These are phyloP conservation scores for Aspergillus pseudoterreus DNA, from an alignment of 2,329 filamentous ascomycete species.

Conservation along the genomic window DNA sequence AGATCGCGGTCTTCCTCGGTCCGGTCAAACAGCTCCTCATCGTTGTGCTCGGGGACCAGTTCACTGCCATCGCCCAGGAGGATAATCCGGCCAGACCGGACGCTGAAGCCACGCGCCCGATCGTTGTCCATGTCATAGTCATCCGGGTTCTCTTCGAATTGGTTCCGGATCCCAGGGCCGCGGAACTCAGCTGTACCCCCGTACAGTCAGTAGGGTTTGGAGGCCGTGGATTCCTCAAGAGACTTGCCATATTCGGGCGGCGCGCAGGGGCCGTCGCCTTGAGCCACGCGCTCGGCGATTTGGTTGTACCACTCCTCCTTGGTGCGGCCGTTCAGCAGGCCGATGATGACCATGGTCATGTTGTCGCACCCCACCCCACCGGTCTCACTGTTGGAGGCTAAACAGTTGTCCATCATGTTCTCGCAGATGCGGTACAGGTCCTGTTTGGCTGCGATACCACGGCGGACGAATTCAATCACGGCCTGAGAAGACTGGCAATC, in stretches of 20 bases:
- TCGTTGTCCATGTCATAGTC: constrained; percentile 52
- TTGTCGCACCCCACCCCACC: constrained; percentile 98
- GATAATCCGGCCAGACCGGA: constrained; percentile 79
- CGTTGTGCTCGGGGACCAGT: constrained; percentile 80
- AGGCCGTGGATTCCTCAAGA: constrained; percentile 42
- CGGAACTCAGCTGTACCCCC: constrained; percentile 70
- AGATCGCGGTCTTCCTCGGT: constrained; percentile 83
- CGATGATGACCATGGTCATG: constrained; percentile 96
- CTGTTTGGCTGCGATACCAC: constrained; percentile 95
- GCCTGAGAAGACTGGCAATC: constrained; percentile 98
- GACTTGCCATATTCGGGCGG: constrained; percentile 98
- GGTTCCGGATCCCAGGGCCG: constrained; percentile 75
- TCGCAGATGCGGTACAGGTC: constrained; percentile 93
- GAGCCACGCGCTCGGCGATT: constrained; percentile 88
- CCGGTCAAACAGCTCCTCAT: constrained; percentile 91
- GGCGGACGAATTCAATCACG: constrained; percentile 92
- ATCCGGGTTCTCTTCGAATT: constrained; percentile 71
- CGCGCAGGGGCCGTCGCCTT: constrained; percentile 95
- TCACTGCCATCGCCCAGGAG: constrained; percentile 94
- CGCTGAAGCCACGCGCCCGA: constrained; percentile 65
- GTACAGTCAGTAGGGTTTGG: constrained; percentile 40
- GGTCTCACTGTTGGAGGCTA: constrained; percentile 96
- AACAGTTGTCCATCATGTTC: constrained; percentile 99
- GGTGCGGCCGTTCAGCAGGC: constrained; percentile 81
- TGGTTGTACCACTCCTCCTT: constrained; percentile 99